Conservation (phyloP, 805 yeast genomes). For the Starmerella gropengiesseri region DNA sequence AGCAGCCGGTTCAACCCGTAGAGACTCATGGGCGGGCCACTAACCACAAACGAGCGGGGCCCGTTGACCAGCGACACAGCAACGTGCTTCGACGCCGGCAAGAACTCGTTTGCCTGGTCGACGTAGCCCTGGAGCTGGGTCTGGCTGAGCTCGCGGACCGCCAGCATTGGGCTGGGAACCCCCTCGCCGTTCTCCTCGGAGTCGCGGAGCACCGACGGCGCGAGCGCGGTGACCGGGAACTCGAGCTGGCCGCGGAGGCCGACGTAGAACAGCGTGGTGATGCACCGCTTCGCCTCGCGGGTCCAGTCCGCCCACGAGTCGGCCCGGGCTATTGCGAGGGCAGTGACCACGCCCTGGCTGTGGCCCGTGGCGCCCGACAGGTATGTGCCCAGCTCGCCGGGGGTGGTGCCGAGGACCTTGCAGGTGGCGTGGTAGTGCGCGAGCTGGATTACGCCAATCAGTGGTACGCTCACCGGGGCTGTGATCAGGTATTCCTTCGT, state of each 20-base stretch:
- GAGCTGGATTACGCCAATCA: conserved; percentile 89
- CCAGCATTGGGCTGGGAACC: conserved; percentile 92
- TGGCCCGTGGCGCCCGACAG: conserved; percentile 40
- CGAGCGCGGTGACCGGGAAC: conserved; percentile 86
- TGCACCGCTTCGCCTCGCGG: conserved; percentile 60
- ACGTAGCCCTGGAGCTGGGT: conserved; percentile 71
- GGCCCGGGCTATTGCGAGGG: conserved; percentile 74
- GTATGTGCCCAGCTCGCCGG: conserved; percentile 69
- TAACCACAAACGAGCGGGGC: conserved; percentile 86
- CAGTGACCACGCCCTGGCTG: conserved; percentile 61
- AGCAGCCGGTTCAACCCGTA: conserved; percentile 88
- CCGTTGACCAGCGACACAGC: conserved; percentile 88
- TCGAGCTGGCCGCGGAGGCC: conserved; percentile 85
- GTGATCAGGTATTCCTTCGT: conserved; percentile 76
- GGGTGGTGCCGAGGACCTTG: conserved; percentile 70
- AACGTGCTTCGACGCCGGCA: conserved; percentile 84
- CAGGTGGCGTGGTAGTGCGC: conserved; percentile 87
- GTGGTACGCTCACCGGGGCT: conserved; percentile 94
- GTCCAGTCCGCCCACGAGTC: conserved; percentile 79
- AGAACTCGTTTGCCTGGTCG: conserved; percentile 80
- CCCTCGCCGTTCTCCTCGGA: conserved; percentile 92
- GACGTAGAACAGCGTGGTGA: conserved; percentile 78
- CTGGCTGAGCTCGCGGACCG: conserved; percentile 75
- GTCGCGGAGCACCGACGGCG: conserved; percentile 88
- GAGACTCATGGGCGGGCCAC: conserved; percentile 97